phyloP scores from a whole-genome alignment of 2,329 filamentous ascomycete genomes.

The Scedosporium dehoogii region DNA sequence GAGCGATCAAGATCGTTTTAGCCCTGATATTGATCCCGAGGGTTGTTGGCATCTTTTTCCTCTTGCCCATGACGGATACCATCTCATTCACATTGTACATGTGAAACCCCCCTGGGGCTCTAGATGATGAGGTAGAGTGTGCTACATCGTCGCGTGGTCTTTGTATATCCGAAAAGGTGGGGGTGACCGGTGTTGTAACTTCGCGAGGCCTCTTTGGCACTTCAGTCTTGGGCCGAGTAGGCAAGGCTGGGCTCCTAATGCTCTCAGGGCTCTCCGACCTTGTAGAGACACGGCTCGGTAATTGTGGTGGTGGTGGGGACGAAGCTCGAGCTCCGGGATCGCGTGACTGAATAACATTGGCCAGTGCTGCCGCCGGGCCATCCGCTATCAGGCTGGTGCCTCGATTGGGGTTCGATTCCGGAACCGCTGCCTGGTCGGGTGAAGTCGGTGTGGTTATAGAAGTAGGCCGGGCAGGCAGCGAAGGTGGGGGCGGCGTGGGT shows the following conservation, averaged over 20 bases:
- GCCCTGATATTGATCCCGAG: slow-evolving; percentile 86
- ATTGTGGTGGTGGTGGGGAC: slow-evolving; percentile 8
- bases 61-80: slow-evolving; percentile 92
- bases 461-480: slow-evolving; percentile 14
- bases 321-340: not conserved
- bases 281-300: not conserved
- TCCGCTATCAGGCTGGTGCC: not conserved
- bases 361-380: slow-evolving; percentile 8
- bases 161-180: not conserved
- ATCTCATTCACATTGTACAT: slow-evolving; percentile 97
- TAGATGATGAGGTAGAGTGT: slow-evolving; percentile 5
- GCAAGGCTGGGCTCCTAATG: slow-evolving; percentile 25
- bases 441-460: slow-evolving; percentile 31
- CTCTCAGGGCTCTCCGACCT: slow-evolving; percentile 15
- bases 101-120: slow-evolving; percentile 72
- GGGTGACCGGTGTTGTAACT: not conserved
- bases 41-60: slow-evolving; percentile 97
- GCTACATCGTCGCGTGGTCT: not conserved
- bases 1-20: slow-evolving; percentile 81
- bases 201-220: not conserved
- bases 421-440: not conserved
- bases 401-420: not conserved
- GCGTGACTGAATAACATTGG: slow-evolving; percentile 3
- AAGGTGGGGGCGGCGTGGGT: slow-evolving; percentile 23
- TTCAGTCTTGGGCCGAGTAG: slow-evolving; percentile 12